Base-by-base conservation (phyloP, 768 basidiomycete genomes). In the Lanmaoa pseudosensibilis region DNA sequence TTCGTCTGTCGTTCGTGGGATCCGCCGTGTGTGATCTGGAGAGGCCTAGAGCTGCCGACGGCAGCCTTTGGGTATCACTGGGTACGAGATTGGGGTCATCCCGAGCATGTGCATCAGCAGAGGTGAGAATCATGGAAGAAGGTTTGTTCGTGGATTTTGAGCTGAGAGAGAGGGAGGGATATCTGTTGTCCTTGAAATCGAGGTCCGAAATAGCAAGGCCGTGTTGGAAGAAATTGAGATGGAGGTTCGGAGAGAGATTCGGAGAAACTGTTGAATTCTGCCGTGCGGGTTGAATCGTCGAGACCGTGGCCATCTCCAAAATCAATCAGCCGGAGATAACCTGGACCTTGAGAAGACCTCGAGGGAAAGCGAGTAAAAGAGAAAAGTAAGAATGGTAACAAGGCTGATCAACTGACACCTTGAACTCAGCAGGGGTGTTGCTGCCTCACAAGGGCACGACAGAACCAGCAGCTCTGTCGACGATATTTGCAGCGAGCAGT, bases 161-260 rank as follows among this genome's bases (percentile, higher is more conserved):
- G 54, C 55, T 27, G 47, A 74, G 57, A 8, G 71, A 54, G 19
- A 75, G 64, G 46, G 74, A 54, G 18, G 80, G 75, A 61, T 87
- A 86, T 66, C 86, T 78, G 66, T 80, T 81, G 75, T 87, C 87
- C 64, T 79, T 77, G 69, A 83, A 80, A 71, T 85, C 83, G 59
- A 83, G 76, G 55, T 86, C 86, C 54, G 80, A 74, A 69, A 85
- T 78, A 39, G 75, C 66, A 56, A 87, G 76, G 40, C 78, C 73
- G 64, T 77, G 78, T 49, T 84, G 75, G 71, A 84, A 85, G 58
- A 80, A 69, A 54, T 68, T 70, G 56, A 77, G 65, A 63, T 69
- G 73, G 41, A 73, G 57, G 62, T 70, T 69, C 46, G 74, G 58
- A 23, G 76, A 57, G 57, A 72, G 56, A 37, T 58, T 61, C n/a